Conservation (phyloP, 225 moss, liverwort and hornwort species). For the Asterella californica region DNA sequence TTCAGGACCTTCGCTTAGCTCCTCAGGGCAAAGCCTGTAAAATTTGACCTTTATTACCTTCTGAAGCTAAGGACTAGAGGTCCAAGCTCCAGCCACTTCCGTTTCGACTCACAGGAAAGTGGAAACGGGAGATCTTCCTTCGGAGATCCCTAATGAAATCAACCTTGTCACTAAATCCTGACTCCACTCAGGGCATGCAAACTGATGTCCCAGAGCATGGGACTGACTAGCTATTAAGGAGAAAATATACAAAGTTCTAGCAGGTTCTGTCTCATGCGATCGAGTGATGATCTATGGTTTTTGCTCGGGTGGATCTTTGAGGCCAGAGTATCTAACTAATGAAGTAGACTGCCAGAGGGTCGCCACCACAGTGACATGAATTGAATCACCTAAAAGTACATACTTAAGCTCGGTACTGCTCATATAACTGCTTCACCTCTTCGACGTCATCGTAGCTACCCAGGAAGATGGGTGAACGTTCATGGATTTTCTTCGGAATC, state of each 20-base stretch:
- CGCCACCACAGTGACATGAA: not conserved
- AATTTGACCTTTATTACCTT: not conserved
- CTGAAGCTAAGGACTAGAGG: not conserved
- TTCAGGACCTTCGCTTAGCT: not conserved
- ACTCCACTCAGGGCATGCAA: not conserved
- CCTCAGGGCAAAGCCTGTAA: not conserved
- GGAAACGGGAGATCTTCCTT: constrained; percentile 11
- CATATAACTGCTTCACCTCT: constrained; percentile 82
- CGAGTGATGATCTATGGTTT: too few species aligned
- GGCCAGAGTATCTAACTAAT: constrained; percentile 2
- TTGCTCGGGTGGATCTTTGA: not conserved
- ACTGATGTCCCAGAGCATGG: not conserved
- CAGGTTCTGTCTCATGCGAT: not conserved
- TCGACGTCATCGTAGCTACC: constrained; percentile 95
- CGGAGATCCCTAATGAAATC: constrained; percentile 5
- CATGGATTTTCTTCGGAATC: constrained; percentile 79
- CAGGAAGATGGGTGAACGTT: constrained; percentile 92
- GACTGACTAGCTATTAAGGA: constrained; percentile 12
- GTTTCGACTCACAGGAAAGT: too few species aligned
- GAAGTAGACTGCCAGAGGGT: not conserved
- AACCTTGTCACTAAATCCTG: constrained; percentile 4
- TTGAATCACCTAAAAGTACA: not conserved
- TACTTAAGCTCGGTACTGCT: constrained; percentile 24
- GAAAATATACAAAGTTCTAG: constrained; percentile 2
- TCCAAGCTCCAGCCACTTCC: not conserved